Conservation (phyloP, 441 rosid species). For the Gossypium schwendimanii region DNA sequence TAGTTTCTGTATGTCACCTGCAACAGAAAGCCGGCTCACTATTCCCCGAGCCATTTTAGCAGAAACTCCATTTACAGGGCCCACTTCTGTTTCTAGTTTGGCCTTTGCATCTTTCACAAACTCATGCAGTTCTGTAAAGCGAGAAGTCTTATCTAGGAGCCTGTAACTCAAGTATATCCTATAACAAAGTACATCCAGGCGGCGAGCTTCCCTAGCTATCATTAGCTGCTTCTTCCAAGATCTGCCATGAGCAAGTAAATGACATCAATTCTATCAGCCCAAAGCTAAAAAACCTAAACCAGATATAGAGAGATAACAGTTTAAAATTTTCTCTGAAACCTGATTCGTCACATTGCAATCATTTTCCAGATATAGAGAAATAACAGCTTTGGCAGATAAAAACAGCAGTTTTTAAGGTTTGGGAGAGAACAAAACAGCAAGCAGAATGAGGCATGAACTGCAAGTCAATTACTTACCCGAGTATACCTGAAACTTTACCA, state of each 20-base stretch:
- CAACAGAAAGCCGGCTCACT: constrained; percentile 83
- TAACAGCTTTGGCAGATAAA: background rate
- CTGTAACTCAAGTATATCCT: constrained; percentile 83
- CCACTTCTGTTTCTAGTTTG: constrained; percentile 79
- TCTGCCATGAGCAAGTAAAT: constrained; percentile 39
- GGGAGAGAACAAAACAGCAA: background rate
- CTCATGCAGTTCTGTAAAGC: constrained; percentile 66
- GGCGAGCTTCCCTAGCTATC: constrained; percentile 84
- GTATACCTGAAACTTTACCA: constrained; percentile 91
- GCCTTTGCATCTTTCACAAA: constrained; percentile 66
- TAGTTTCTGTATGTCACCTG: constrained; percentile 69
- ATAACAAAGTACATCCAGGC: constrained; percentile 75
- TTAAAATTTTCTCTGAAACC: background rate
- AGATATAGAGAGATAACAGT: background rate
- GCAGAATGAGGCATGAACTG: constrained; percentile 1
- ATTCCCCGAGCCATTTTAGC: constrained; percentile 81
- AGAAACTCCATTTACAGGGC: constrained; percentile 65
- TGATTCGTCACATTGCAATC: background rate
- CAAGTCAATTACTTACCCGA: constrained; percentile 44
- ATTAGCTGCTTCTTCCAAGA: constrained; percentile 88
- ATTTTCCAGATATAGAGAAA: constrained; percentile 2
- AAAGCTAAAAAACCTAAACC: background rate
- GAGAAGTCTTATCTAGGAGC: constrained; percentile 69
- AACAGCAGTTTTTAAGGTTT: background rate
- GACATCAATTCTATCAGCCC: constrained; percentile 13